phyloP scores from a whole-genome alignment of 306 rosid genomes.

The Prunus campanulata region DNA sequence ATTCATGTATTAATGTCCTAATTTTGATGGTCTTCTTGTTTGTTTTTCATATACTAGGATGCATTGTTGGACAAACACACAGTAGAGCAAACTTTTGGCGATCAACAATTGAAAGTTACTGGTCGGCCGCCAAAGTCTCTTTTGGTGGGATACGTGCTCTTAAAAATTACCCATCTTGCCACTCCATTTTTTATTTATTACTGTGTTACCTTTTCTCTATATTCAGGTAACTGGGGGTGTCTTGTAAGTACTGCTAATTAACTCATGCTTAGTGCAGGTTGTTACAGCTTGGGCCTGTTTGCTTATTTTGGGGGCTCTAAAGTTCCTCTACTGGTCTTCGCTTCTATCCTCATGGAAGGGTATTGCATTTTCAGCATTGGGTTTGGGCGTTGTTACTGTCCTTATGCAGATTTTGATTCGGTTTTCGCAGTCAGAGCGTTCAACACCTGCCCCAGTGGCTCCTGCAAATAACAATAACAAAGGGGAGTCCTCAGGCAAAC shows the following conservation, averaged over 20 bases:
- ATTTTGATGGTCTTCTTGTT: conserved; percentile 5
- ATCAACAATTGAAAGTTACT: conserved; percentile 52
- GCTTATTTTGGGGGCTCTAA: conserved; percentile 51
- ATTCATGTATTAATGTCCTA: background rate
- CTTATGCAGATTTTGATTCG: conserved; percentile 83
- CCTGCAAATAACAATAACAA: conserved; percentile 45
- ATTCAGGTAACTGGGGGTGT: background rate
- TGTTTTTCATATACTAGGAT: conserved; percentile 47
- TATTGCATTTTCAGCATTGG: conserved; percentile 50
- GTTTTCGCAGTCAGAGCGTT: conserved; percentile 86
- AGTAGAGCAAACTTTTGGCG: conserved; percentile 68
- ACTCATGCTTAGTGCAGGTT: conserved; percentile 52
- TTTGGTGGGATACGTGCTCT: conserved; percentile 53
- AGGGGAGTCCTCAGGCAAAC: conserved; percentile 29
- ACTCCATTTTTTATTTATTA: background rate
- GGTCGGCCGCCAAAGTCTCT: conserved; percentile 77
- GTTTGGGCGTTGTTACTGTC: conserved; percentile 56
- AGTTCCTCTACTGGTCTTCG: conserved; percentile 69
- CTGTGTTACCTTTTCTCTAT: background rate
- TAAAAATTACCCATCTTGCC: background rate
- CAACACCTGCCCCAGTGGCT: conserved; percentile 69
- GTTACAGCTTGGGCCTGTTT: conserved; percentile 66
- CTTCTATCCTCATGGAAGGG: conserved; percentile 89
- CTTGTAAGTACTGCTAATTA: background rate
- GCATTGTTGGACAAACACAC: conserved; percentile 74